A percentile compares a stretch with the other conserved stretches of the same genome.
Conservation (phyloP, 805 yeast genomes). For the Sugiyamaella valdiviana region DNA sequence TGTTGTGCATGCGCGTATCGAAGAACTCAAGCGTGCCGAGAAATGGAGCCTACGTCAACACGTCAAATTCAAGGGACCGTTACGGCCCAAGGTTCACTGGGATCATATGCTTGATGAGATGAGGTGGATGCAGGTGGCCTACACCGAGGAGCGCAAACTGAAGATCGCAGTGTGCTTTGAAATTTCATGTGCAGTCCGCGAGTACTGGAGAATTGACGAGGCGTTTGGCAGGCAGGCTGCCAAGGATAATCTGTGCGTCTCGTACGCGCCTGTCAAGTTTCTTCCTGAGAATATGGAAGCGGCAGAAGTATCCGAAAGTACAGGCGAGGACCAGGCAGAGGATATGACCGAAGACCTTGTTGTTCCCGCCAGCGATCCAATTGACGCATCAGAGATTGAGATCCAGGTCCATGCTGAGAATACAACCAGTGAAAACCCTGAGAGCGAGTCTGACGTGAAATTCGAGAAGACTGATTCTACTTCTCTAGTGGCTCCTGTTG, state of each 20-base stretch:
- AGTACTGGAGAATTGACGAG: constrained; percentile 74
- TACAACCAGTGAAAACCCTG: too few species aligned
- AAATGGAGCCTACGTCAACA: constrained; percentile 93
- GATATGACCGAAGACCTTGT: neutral
- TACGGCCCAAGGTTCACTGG: constrained; percentile 52
- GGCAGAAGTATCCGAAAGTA: neutral
- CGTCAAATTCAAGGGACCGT: constrained; percentile 62
- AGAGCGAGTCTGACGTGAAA: too few species aligned
- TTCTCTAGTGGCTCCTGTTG: too few species aligned
- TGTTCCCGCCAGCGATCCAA: neutral
- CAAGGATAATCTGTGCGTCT: constrained; percentile 37
- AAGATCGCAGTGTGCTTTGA: constrained; percentile 64
- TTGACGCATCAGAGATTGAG: too few species aligned
- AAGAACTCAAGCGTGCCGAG: constrained; percentile 78
- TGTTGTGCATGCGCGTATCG: constrained; percentile 83
- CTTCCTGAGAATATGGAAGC: neutral
- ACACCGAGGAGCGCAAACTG: constrained; percentile 60
- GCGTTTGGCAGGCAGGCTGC: constrained; percentile 53
- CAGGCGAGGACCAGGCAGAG: neutral
- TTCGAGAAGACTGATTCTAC: too few species aligned
- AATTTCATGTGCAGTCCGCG: constrained; percentile 66
- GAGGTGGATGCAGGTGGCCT: constrained; percentile 77
- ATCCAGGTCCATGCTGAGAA: too few species aligned
- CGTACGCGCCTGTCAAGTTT: constrained; percentile 6
- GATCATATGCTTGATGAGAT: constrained; percentile 69